Evolutionary conservation across 305 asterid species (phyloP).

Genomic region (Striga hermonthica): DNA sequence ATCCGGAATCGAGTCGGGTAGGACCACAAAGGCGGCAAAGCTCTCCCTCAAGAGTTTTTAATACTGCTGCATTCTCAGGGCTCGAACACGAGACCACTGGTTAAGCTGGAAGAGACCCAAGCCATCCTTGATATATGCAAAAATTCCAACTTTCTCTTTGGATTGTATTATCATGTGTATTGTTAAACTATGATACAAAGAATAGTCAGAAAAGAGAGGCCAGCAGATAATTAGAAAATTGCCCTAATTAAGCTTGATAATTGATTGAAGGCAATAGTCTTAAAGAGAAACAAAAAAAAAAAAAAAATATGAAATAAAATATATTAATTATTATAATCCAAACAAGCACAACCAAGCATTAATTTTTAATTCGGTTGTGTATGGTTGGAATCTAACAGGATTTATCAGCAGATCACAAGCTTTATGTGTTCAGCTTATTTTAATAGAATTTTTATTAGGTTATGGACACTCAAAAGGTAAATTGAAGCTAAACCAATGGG

Average conservation of each 20-base stretch:
- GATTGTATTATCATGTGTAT: too few relatives aligned
- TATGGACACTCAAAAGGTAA: not conserved
- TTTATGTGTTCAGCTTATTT: not conserved
- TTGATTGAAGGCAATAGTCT: not conserved
- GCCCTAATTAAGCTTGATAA: not conserved
- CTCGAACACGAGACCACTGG: too few relatives aligned
- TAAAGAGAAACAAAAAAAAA: not conserved
- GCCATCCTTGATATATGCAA: too few relatives aligned
- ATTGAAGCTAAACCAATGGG: constrained; percentile 24
- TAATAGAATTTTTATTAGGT: not conserved
- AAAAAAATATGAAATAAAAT: not conserved
- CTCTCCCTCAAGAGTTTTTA: too few relatives aligned
- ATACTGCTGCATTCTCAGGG: too few relatives aligned
- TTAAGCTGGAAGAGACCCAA: too few relatives aligned
- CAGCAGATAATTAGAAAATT: not conserved
- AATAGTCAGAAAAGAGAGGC: not conserved
- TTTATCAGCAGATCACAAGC: constrained; percentile 1
- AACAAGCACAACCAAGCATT: not conserved
- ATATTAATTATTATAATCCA: not conserved
- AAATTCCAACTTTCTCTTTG: too few relatives aligned
- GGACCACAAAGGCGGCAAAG: too few relatives aligned
- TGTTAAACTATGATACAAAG: too few relatives aligned
- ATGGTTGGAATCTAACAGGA: constrained; percentile 3
- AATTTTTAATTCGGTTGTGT: not conserved
- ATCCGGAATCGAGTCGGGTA: too few relatives aligned